Base-by-base conservation (phyloP, 1,284 basidiomycete genomes). In the Irpex rosettiformis region DNA sequence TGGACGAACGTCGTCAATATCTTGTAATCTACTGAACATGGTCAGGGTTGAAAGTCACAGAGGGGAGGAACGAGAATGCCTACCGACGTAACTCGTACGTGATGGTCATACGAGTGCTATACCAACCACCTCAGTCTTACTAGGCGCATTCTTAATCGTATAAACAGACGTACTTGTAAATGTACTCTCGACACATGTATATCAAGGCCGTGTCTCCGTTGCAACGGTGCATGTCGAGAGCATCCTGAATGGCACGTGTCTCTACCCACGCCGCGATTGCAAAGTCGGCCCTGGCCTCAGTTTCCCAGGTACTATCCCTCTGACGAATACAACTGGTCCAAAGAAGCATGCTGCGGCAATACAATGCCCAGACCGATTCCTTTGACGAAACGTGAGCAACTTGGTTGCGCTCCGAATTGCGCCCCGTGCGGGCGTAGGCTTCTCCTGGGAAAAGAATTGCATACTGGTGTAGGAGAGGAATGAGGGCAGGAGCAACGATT, bases 311-410 rank as follows among this genome's bases (percentile, higher is more conserved):
- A 18, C 73, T 73, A 56, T 75, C 72, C 60, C 79, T 71, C 54
- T 85, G 75, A 22, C 79, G 79, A 59, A 79, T 76, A 65, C 83
- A 86, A 65, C 83, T 86, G 66, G 82, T 87, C 85, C 88, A 90
- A 1, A 91, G 75, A 10, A 92, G 77, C 86, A 91, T 87, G 67
- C 83, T 83, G 53, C 89, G 84, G 72, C 86, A 89, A 66, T 89
- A 89, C 30, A 92, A 75, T 0, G 87, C 89, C 88, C 88, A 91
- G 2, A 91, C 77, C 7, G 85, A 85, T 62, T 91, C 86, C 68
- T 89, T 89, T 10, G 85, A 78, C 11, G 84, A 84, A 13, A 51
- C 48, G 53, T 70, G 58, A 11, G 33, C 11, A 37, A 37, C 16
- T 16, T 37, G 33, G 33, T 37, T 37, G 33, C 33, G 33, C 10